Percentiles rank a stretch among this genome's conserved stretches.
Evolutionary conservation across 2,329 filamentous ascomycete species (phyloP).

Genomic region (Fusarium caatingaense): DNA sequence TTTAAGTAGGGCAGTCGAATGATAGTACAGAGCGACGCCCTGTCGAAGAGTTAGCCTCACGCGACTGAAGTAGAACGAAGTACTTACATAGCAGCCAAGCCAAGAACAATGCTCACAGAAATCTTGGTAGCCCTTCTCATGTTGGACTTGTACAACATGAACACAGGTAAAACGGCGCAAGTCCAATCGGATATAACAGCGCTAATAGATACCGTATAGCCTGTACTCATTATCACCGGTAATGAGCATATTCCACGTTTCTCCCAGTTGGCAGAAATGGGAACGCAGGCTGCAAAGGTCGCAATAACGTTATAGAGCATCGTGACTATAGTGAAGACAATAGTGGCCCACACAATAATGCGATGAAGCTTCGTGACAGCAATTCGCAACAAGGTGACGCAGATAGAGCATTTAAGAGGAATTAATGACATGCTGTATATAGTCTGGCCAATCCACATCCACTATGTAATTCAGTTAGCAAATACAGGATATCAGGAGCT

Average conservation of each 20-base stretch:
- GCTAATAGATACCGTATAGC: conserved; percentile 18
- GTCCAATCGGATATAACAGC: conserved; percentile 23
- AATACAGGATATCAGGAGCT: neutral
- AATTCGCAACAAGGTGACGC: conserved; percentile 30
- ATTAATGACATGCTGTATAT: conserved; percentile 19
- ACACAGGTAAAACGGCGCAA: conserved; percentile 25
- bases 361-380: conserved; percentile 24
- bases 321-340: conserved; percentile 5
- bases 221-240: neutral
- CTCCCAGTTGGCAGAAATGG: neutral
- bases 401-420: conserved; percentile 33
- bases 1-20: conserved; percentile 30
- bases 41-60: neutral
- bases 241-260: neutral
- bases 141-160: conserved; percentile 33
- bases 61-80: rapidly evolving
- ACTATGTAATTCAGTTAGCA: conserved; percentile 1
- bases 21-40: conserved; percentile 30
- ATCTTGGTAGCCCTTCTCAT: conserved; percentile 32
- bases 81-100: conserved; percentile 27
- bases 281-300: neutral
- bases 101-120: conserved; percentile 27
- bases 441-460: conserved; percentile 22
- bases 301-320: neutral
- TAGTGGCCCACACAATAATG: conserved; percentile 22